phyloP scores from a whole-genome alignment of 176 grass and related monocot species.

The Luzula sylvatica region DNA sequence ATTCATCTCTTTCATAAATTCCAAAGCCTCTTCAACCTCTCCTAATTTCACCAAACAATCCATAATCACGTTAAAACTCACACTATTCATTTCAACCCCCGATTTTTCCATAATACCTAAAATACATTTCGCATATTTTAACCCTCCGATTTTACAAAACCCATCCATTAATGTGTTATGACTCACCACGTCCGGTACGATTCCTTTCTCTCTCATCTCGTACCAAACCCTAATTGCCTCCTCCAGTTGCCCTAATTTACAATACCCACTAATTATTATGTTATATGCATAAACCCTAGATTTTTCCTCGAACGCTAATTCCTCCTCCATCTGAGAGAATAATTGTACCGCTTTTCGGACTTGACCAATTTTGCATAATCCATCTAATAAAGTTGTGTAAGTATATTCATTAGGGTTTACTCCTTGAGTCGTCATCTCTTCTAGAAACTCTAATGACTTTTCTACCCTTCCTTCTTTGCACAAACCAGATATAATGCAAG shows the following conservation, averaged over 20 bases:
- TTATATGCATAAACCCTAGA: constrained; percentile 20
- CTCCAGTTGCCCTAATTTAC: constrained; percentile 21
- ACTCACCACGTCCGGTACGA: constrained; percentile 11
- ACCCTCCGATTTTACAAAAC: constrained; percentile 23
- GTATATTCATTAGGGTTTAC: constrained; percentile 57
- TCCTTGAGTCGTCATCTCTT: constrained; percentile 33
- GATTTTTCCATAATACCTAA: constrained; percentile 19
- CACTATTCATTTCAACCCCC: constrained; percentile 15
- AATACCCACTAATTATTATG: constrained; percentile 27
- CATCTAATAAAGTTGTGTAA: constrained; percentile 56
- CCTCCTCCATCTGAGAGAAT: constrained; percentile 45
- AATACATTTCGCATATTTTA: constrained; percentile 20
- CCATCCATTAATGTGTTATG: constrained; percentile 29
- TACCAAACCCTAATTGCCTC: constrained; percentile 17
- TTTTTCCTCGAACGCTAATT: too few relatives aligned
- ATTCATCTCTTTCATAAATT: constrained; percentile 21
- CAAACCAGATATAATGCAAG: constrained; percentile 47
- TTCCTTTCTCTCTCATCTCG: constrained; percentile 15
- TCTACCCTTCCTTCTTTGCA: constrained; percentile 66
- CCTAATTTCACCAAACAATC: constrained; percentile 17
- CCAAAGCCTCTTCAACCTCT: constrained; percentile 20
- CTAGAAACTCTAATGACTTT: constrained; percentile 58
- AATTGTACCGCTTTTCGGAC: constrained; percentile 50
- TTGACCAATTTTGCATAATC: constrained; percentile 64
- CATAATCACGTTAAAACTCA: constrained; percentile 22